phyloP scores from a whole-genome alignment of 495 filamentous ascomycete species.

The Podospora comata region DNA sequence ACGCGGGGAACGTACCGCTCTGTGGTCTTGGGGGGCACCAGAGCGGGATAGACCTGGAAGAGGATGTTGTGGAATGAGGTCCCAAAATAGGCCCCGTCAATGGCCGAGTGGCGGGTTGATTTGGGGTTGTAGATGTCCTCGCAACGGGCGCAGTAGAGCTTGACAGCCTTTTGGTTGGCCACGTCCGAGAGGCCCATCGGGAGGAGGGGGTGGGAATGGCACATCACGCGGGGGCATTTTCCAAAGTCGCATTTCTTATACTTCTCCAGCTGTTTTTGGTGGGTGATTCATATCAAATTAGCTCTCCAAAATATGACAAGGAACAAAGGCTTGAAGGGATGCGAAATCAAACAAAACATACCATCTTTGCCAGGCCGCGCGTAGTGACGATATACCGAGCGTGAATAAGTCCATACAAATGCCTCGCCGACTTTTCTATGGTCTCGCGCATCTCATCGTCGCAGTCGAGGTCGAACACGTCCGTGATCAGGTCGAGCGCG shows the following conservation, averaged over 20 bases:
- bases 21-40: conserved; percentile 79
- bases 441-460: conserved; percentile 97
- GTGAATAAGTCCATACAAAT: conserved; percentile 95
- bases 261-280: conserved; percentile 75
- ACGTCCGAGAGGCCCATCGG: conserved; percentile 91
- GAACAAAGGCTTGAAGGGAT: neutral
- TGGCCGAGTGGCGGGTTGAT: conserved; percentile 87
- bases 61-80: conserved; percentile 98
- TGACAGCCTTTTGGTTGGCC: conserved; percentile 79
- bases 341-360: conserved; percentile 38
- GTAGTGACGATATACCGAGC: conserved; percentile 97
- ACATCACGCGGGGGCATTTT: conserved; percentile 95
- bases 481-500: conserved; percentile 97
- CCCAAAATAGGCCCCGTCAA: conserved; percentile 97
- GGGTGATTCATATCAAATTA: neutral
- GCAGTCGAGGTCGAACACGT: conserved; percentile 98
- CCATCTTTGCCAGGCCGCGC: conserved; percentile 92
- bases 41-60: conserved; percentile 92
- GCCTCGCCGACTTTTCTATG: conserved; percentile 95
- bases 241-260: conserved; percentile 98
- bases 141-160: conserved; percentile 94
- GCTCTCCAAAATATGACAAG: neutral
- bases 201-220: conserved; percentile 83
- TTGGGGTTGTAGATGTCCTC: conserved; percentile 99
- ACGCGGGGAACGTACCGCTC: conserved; percentile 84